phyloP scores from a whole-genome alignment of 225 moss, liverwort and hornwort species.

The Sphagnum contortum region DNA sequence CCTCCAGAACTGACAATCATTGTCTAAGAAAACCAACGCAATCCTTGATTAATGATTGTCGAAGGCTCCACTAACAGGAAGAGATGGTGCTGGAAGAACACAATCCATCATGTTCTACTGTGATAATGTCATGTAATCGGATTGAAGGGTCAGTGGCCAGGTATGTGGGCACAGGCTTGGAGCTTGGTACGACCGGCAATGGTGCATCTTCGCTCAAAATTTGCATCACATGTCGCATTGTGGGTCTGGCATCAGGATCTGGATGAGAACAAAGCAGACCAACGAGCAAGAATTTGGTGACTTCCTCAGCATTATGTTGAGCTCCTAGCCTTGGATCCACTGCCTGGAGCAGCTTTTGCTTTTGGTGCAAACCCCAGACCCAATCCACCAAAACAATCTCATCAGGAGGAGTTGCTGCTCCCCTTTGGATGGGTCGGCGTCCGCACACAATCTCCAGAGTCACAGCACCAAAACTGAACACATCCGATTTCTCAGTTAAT shows the following conservation, averaged over 20 bases:
- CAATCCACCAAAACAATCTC: conserved; percentile 3
- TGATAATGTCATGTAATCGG: conserved; percentile 2
- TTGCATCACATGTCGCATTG: conserved; percentile 26
- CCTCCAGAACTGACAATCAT: no score
- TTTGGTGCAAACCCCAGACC: conserved; percentile 9
- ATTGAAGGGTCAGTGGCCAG: not conserved
- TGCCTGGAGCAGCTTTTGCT: conserved; percentile 14
- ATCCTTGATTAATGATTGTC: no score
- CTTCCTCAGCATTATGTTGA: conserved; percentile 7
- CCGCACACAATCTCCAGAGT: conserved; percentile 8
- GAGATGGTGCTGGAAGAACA: not conserved
- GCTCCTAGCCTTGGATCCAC: conserved; percentile 12
- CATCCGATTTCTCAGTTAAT: conserved; percentile 6
- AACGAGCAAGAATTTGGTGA: conserved; percentile 20
- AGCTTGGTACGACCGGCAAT: conserved; percentile 13
- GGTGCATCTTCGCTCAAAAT: conserved; percentile 13
- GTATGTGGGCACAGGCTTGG: conserved; percentile 19
- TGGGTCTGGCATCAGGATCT: conserved; percentile 23
- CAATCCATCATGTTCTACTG: not conserved
- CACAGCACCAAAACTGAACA: conserved; percentile 10
- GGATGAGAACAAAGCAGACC: conserved; percentile 43
- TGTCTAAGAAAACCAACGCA: no score
- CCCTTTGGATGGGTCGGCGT: conserved; percentile 5
- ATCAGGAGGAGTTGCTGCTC: not conserved
- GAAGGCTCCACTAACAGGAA: not conserved